Evolutionary conservation across 805 yeast genomes (phyloP).

Genomic region (Yarrowia deformans): DNA sequence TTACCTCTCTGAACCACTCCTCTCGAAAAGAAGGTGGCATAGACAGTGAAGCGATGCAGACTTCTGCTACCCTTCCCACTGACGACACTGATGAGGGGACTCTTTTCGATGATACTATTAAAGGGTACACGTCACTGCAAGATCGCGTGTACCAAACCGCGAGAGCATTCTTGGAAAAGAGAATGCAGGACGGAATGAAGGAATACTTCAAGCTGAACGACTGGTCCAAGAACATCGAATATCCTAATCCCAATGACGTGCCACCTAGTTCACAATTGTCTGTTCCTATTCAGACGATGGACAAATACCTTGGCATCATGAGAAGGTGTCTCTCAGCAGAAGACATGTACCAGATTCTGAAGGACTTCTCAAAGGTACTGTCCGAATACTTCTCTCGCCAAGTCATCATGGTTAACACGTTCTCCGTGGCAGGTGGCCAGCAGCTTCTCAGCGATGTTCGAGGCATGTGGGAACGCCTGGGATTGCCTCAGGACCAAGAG

Average conservation of each 20-base stretch:
- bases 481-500: constrained; percentile 17
- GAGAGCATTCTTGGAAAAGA: constrained; percentile 50
- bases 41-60: constrained; percentile 8
- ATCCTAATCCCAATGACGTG: constrained; percentile 34
- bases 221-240: constrained; percentile 46
- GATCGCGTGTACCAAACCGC: constrained; percentile 49
- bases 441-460: constrained; percentile 51
- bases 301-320: constrained; percentile 49
- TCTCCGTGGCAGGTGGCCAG: constrained; percentile 50
- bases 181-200: constrained; percentile 52
- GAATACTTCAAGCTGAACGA: constrained; percentile 50
- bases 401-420: constrained; percentile 53
- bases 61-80: constrained; percentile 13
- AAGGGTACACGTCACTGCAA: constrained; percentile 52
- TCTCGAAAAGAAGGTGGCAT: constrained; percentile 7
- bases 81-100: constrained; percentile 50
- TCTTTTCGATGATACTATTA: constrained; percentile 56
- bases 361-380: constrained; percentile 48
- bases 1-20: constrained; percentile 39
- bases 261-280: constrained; percentile 46
- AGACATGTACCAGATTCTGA: constrained; percentile 48
- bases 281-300: constrained; percentile 46
- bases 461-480: constrained; percentile 46
- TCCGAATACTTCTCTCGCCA: constrained; percentile 52
- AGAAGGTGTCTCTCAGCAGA: constrained; percentile 48